Evolutionary conservation across 106 monocot genomes (phyloP).

Genomic region (Dioscorea dumetorum): DNA sequence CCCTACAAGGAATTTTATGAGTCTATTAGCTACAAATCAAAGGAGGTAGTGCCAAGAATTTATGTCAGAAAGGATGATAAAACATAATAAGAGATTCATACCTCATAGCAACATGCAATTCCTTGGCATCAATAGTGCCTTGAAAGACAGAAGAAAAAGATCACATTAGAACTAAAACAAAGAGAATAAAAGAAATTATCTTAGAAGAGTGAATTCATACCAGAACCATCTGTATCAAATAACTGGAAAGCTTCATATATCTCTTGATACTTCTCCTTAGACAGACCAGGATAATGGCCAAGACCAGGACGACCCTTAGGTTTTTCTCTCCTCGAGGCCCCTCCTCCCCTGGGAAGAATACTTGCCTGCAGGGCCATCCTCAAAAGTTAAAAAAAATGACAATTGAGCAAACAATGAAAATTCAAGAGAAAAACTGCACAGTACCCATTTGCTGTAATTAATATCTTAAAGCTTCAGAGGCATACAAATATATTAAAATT

Average conservation of each 20-base stretch:
- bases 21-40: neutral
- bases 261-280: slow-evolving; percentile 59
- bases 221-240: slow-evolving; percentile 95
- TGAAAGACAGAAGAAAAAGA: neutral
- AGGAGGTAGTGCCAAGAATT: neutral
- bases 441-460: too few relatives aligned
- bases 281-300: slow-evolving; percentile 9
- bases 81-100: slow-evolving; percentile 19
- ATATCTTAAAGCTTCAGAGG: too few relatives aligned
- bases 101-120: slow-evolving; percentile 97
- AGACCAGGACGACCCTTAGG: slow-evolving; percentile 48
- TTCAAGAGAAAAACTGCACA: neutral
- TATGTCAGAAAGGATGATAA: neutral
- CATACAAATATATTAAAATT: too few relatives aligned
- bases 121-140: slow-evolving; percentile 95
- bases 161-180: neutral
- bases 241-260: slow-evolving; percentile 96
- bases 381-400: neutral
- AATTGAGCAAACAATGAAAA: neutral
- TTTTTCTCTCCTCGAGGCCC: slow-evolving; percentile 43
- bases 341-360: slow-evolving; percentile 3
- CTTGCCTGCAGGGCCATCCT: slow-evolving; percentile 17
- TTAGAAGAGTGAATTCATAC: slow-evolving; percentile 27
- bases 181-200: slow-evolving; percentile 2
- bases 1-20: slow-evolving; percentile 47